A percentile compares a stretch with the other conserved stretches of the same genome.
Evolutionary conservation across 768 basidiomycete genomes (phyloP).

Genomic region (Suillus subaureus): DNA sequence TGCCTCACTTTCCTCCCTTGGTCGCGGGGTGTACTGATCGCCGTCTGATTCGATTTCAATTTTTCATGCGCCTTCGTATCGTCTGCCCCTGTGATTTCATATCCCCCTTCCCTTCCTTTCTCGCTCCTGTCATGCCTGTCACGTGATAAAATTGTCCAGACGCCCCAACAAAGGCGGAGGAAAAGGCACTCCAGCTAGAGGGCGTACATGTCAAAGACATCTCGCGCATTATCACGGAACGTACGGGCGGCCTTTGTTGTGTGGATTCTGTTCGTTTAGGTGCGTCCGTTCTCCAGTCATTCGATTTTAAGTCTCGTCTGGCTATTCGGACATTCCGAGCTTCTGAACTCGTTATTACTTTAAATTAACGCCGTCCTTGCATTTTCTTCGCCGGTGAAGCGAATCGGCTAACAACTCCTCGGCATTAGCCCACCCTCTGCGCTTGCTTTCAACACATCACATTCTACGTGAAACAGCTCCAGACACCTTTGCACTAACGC

Average conservation of each 20-base stretch:
- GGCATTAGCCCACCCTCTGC: background rate
- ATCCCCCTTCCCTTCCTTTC: background rate
- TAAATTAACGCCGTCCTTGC: background rate
- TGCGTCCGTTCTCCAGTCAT: background rate
- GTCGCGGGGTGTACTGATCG: background rate
- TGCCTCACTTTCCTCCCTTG: background rate
- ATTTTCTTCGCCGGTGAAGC: background rate
- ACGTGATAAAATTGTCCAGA: slow-evolving; percentile 41
- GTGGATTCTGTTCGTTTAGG: slow-evolving; percentile 8
- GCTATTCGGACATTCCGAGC: background rate
- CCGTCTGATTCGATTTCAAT: background rate
- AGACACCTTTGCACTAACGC: slow-evolving; percentile 72
- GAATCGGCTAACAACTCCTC: background rate
- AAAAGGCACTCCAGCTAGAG: slow-evolving; percentile 26
- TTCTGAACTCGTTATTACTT: background rate
- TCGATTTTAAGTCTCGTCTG: background rate
- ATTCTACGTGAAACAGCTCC: slow-evolving; percentile 69
- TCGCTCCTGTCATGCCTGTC: slow-evolving; percentile 27
- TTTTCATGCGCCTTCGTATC: background rate
- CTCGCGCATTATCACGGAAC: slow-evolving; percentile 14
- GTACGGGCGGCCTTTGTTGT: background rate
- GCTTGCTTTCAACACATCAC: slow-evolving; percentile 68
- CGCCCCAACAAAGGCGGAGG: slow-evolving; percentile 32
- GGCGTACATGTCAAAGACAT: slow-evolving; percentile 35
- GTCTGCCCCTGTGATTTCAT: background rate